Evolutionary conservation across 345 rosid species (phyloP).

Genomic region (Eucalyptus paniculata): DNA sequence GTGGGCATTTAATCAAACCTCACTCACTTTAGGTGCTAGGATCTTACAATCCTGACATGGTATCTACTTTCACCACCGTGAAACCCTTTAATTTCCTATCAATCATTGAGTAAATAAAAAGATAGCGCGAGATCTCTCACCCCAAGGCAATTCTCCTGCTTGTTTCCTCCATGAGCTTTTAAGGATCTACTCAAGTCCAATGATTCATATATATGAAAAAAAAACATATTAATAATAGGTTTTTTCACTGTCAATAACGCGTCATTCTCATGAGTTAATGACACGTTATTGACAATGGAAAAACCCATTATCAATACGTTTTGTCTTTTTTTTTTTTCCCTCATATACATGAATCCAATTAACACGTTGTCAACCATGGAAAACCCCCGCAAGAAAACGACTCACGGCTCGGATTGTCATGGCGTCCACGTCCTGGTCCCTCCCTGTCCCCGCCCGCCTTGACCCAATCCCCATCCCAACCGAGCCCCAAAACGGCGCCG

Average conservation of each 20-base stretch:
- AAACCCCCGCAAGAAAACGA: too few relatives aligned
- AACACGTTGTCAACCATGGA: background rate
- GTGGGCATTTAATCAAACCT: rapidly evolving
- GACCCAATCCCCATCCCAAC: background rate
- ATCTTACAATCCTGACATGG: rapidly evolving
- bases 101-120: too few relatives aligned
- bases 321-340: background rate
- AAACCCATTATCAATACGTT: background rate
- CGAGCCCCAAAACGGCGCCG: background rate
- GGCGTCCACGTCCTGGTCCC: background rate
- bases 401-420: background rate
- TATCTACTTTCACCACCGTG: rapidly evolving
- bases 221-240: too few relatives aligned
- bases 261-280: background rate
- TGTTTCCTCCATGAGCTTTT: rapidly evolving
- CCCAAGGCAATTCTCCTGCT: rapidly evolving
- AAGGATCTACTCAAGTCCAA: rapidly evolving
- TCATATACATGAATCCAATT: background rate
- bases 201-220: too few relatives aligned
- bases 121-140: rapidly evolving
- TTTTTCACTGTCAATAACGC: too few relatives aligned
- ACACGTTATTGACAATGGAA: background rate
- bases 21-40: rapidly evolving
- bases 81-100: rapidly evolving
- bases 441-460: background rate